Base-by-base conservation (phyloP, 306 rosid species). In the Begonia masoniana region DNA sequence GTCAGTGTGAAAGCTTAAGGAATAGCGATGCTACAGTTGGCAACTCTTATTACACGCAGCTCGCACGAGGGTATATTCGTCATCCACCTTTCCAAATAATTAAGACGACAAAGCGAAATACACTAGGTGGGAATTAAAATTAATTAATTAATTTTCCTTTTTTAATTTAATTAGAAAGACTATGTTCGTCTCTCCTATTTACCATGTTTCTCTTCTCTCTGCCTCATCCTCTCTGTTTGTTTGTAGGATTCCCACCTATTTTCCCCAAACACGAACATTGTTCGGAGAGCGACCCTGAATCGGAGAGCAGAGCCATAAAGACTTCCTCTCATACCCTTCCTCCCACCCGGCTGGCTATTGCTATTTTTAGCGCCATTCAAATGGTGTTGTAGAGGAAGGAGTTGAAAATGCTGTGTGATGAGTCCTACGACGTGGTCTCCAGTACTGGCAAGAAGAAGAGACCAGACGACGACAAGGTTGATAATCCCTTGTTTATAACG, bases 221-320 rank as follows among this genome's bases (percentile, higher is more conserved):
- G 56, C 26, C 17, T 39, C 56, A 50, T 17, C 61, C 49, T 49
- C 39, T 60, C 57, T 55, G 67, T 63, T 64, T 15, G 76, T 51
- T 56, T 73, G 76, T 64, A 60, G 77, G 86, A 76, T 73, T 78
- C 77, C 70, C 71, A 54, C 69, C 62, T 43, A 68, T 75, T 71
- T 16, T 65, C 68, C 68, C 60, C 13, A 53, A 66, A 55, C 57
- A 31, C 39, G 5, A 5, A 31, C 39, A 31, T 31, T 31, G 39
- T 31, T 31, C 63, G 7, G 14, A 51, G 45, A 63, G 17, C 36
- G 10, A 55, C 55, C 56, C 46, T 64, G 21, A 31, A 31, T 3
- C 39, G 39, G 39, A 31, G 39, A 5, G 7, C 39, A 6, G 39
- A 31, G 8, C 39, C 39, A 31, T 21, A 21, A 1, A 3, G 24